Conservation (phyloP, 75 land plant genomes). For the Ceratopteris richardii region DNA sequence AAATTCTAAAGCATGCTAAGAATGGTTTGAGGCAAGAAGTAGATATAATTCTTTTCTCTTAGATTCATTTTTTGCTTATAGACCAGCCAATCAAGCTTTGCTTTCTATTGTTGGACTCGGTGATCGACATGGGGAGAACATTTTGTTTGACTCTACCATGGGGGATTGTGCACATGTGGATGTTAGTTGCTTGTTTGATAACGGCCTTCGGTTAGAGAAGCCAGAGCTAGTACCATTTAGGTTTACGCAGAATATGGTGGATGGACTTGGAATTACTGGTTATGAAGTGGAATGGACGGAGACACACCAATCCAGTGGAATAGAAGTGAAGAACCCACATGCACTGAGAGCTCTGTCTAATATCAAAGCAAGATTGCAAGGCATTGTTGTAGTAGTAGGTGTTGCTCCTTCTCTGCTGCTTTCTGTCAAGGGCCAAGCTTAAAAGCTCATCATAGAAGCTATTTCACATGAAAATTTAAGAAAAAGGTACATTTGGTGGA, state of each 20-base stretch:
- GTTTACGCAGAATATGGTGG: slow-evolving; percentile 98
- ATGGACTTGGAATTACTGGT: slow-evolving; percentile 98
- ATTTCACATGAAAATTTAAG: too few species aligned
- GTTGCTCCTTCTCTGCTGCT: slow-evolving; percentile 96
- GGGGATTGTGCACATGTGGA: slow-evolving; percentile 99
- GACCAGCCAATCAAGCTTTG: slow-evolving; percentile 89
- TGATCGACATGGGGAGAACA: slow-evolving; percentile 97
- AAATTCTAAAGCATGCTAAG: slow-evolving; percentile 81
- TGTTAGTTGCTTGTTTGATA: slow-evolving; percentile 98
- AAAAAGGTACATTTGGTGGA: too few species aligned
- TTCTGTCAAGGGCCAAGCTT: slow-evolving; percentile 98
- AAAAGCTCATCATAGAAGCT: too few species aligned
- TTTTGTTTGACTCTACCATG: slow-evolving; percentile 95
- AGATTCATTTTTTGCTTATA: slow-evolving; percentile 65
- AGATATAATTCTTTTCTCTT: slow-evolving; percentile 44
- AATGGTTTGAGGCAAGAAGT: slow-evolving; percentile 47
- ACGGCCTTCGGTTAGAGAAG: slow-evolving; percentile 84
- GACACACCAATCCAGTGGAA: slow-evolving; percentile 91
- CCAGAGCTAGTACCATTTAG: slow-evolving; percentile 98
- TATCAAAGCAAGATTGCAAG: too few species aligned
- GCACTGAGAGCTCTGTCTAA: too few species aligned
- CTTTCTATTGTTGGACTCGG: slow-evolving; percentile 95
- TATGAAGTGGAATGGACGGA: slow-evolving; percentile 99
- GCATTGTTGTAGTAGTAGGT: slow-evolving; percentile 88
- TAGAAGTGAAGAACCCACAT: slow-evolving; percentile 94